Base-by-base conservation (phyloP, 441 rosid genomes). In the Viola pubescens region DNA sequence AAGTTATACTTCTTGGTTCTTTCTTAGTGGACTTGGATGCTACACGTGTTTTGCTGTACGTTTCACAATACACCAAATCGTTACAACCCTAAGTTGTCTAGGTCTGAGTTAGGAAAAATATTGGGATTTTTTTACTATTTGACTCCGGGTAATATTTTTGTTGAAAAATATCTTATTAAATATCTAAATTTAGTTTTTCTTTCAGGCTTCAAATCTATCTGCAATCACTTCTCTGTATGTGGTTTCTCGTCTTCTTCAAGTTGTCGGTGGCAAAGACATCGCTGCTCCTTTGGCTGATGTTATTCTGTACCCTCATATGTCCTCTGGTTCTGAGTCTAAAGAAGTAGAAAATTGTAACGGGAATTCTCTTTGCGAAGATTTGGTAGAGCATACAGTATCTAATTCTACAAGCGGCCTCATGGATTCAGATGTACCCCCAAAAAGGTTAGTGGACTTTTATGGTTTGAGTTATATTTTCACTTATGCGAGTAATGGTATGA, bases 161-260 rank as follows among this genome's bases (percentile, higher is more conserved):
- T 26, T 26, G 34, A 26, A 26, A 26, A 26, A 26, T 26, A 26
- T 26, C 34, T 26, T 26, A 26, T 26, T 26, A 26, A 26, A 26
- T 26, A 34, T 44, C 2, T n/a, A n/a, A 6, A 9, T 63, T 55
- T 48, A 43, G 19, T 55, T 62, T 60, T 53, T 42, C 11, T 67
- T 68, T 55, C 81, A 84, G 94, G 94, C 70, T 54, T 72, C 66
- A 61, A 70, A 68, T 61, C 57, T 76, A 53, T 84, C 90, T 59
- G 69, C 73, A 19, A 65, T 76, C 55, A 79, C 82, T 56, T 82
- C 90, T 76, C 62, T 84, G 64, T 84, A 79, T 65, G 46, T 81
- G 49, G 68, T 86, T 68, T 74, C 83, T 72, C 82, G 67, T 51
- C 70, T 82, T 73, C 70, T 83, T 73, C 88, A 80, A 79, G 81